Evolutionary conservation across 2,329 filamentous ascomycete species (phyloP), one percentile per base, ranked within the genome.

Genomic region (Juglanconis oblonga): DNA sequence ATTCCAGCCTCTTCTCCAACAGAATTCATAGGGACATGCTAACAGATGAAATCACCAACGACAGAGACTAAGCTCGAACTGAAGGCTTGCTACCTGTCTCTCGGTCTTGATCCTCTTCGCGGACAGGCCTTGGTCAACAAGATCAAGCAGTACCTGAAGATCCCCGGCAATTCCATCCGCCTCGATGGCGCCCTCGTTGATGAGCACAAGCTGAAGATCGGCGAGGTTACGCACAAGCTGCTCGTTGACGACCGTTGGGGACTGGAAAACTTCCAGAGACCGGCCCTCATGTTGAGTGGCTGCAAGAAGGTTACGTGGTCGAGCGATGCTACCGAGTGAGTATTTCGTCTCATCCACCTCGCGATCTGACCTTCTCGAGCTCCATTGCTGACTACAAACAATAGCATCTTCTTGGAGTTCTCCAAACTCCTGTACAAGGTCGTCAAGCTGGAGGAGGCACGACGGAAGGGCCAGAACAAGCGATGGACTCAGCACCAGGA

Each of bases 391-490:
- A 61, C 49, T 32, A 24, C 4, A 1, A 7, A 13, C 4, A 24
- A 14, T 52, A 62, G 61, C 42, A 52, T 62, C 44, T 42, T 62
- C 24, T 31, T 62, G 31, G 48, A 38, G 2, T 62, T 62, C 36
- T 53, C 52, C 9, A 51, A 38, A 29, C 53, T 62, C 17, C 31
- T 62, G 42, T 62, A 62, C 57, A 59, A 62, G 53, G 33, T 49
- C 35, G 58, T 53, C 42, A 62, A 62, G 47, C 24, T 31, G 29
- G 57, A 62, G 40, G 61, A 62, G 31, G 38, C 44, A n/a, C 57
- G 61, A 36, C 59, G 51, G 17, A 60, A 60, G 42, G 44, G 57
- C 40, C 38, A 29, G 31, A 32, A 31, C 31, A 57, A 42, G 14
- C 33, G 33, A 2, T 44, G 48, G 57, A 13, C 32, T 17, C 13